Evolutionary conservation across 306 rosid species (phyloP), one percentile per base, ranked within the genome.

Genomic region (Lathyrus aphaca): DNA sequence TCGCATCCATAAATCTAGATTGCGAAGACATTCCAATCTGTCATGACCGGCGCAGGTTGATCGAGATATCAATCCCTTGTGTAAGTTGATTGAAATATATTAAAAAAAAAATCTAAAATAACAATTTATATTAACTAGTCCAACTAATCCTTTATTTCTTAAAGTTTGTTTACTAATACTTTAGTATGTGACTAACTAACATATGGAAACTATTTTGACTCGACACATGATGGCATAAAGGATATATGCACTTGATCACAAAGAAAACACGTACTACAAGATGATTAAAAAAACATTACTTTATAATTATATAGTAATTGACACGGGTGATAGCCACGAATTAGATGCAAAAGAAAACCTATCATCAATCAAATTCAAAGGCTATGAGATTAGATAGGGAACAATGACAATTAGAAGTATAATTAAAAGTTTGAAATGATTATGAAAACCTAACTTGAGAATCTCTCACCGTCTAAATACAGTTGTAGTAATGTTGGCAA

Each of bases 401-500:
- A 59, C 17, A 53, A 55, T 62, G 67, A 29, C 68, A 76, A 49
- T 74, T 37, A 43, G 27, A 53, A 46, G 25, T 19, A 66, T 73
- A 63, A 76, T 75, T 75, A 18, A 56, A 73, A 82, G 65, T 66
- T 64, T 49, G 76, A 65, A 64, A 73, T 69, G 54, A 50, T 50
- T 50, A 50, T 50, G 56, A 18, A 50, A 50, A 50, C 21, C 9
- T 18, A 17, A 9, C 27, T 18, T 5, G 10, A 50, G 29, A 50
- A 50, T 18, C 25, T 49, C 15, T 2, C 25, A 49, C 56, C 27
- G 27, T 17, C 13, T 49, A 6, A 14, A 44, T 13, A 3, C 4
- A 49, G 23, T 15, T 6, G 6, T 8, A 49, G 55, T 17, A n/a
- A n/a, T n/a, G 23, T 49, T 49, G 25, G 25, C 2, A 49, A 49